These are phyloP conservation scores for Trichosanthes cucumerina DNA, from an alignment of 306 rosid genomes.

Conservation along the genomic window DNA sequence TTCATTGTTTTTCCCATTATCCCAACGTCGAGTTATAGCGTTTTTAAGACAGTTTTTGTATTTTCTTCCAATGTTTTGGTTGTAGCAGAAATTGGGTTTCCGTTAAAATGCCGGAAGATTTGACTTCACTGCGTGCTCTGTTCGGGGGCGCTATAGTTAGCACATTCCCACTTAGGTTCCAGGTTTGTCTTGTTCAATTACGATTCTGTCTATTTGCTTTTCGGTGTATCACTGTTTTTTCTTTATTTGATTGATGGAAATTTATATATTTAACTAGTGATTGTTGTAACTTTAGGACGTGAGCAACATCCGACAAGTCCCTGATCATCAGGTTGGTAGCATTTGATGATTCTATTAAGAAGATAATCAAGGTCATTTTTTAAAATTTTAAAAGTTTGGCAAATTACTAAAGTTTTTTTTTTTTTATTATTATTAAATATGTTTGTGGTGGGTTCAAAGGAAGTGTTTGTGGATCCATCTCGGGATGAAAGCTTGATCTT, in stretches of 20 bases:
- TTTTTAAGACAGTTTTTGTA: not conserved
- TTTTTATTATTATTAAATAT: not conserved
- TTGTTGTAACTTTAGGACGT: constrained; percentile 40
- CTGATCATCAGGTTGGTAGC: constrained; percentile 67
- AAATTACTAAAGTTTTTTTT: not conserved
- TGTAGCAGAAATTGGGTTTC: not conserved
- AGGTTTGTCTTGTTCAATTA: constrained; percentile 28
- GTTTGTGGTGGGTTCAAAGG: constrained; percentile 28
- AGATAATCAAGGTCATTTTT: not conserved
- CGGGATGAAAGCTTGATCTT: constrained; percentile 80
- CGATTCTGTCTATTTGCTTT: not conserved
- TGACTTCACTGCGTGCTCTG: constrained; percentile 33
- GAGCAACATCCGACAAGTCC: constrained; percentile 69
- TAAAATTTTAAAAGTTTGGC: not conserved
- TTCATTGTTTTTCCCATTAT: not conserved
- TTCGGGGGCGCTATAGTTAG: constrained; percentile 59
- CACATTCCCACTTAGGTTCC: constrained; percentile 55
- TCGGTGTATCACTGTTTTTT: not conserved
- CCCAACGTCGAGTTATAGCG: not conserved
- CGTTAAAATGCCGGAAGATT: constrained; percentile 38
- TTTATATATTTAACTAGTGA: constrained; percentile 4
- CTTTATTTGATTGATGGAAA: not conserved
- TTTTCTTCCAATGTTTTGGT: not conserved
- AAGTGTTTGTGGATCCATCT: constrained; percentile 58
- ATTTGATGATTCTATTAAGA: not conserved